phyloP scores from a whole-genome alignment of 306 rosid species.

The Rosa chinensis region DNA sequence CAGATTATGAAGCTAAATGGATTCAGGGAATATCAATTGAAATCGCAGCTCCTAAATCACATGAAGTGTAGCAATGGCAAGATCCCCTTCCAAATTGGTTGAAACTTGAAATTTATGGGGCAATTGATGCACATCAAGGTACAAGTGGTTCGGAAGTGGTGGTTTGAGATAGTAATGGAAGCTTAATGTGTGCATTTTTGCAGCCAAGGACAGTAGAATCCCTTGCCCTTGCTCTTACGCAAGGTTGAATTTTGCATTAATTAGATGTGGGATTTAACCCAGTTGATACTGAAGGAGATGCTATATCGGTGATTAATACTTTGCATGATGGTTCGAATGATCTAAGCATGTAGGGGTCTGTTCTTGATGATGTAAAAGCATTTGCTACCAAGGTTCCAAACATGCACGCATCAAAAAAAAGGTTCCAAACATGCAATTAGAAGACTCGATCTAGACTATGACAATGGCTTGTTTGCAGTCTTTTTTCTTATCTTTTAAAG shows the following conservation, averaged over 20 bases:
- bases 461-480: no score
- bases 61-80: background rate
- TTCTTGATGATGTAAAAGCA: no score
- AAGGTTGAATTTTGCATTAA: no score
- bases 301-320: no score
- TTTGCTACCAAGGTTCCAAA: no score
- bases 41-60: background rate
- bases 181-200: background rate
- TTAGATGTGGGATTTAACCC: background rate
- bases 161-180: background rate
- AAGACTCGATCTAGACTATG: no score
- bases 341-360: background rate
- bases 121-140: background rate
- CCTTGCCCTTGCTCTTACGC: background rate
- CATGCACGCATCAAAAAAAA: no score
- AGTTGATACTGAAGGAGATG: background rate
- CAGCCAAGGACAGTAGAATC: background rate
- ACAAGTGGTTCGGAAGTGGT: background rate
- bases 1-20: background rate
- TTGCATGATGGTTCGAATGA: no score
- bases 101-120: background rate
- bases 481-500: no score
- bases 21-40: background rate
- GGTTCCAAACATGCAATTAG: no score
- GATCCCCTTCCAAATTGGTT: background rate